Percentiles rank a stretch among this genome's conserved stretches.
These are phyloP conservation scores for Ceriops tagal DNA, from an alignment of 345 rosid genomes.

Conservation along the genomic window DNA sequence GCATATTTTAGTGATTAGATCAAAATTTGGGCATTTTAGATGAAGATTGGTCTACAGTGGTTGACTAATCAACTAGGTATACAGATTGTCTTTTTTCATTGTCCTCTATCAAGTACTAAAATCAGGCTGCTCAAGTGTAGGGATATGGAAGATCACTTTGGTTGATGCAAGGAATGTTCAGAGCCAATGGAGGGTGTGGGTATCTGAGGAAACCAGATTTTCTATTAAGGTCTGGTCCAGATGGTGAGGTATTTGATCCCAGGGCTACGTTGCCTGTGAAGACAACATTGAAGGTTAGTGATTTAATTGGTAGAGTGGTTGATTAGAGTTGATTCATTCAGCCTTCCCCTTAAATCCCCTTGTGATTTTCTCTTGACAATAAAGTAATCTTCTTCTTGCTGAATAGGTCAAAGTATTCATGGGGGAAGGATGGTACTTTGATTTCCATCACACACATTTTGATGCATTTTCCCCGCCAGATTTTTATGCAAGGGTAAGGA, in stretches of 20 bases:
- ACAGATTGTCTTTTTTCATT: neutral
- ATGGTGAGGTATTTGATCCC: slow-evolving; percentile 60
- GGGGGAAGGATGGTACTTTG: slow-evolving; percentile 91
- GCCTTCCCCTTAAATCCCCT: neutral
- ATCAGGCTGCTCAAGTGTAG: slow-evolving; percentile 30
- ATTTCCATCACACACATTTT: slow-evolving; percentile 71
- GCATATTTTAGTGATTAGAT: neutral
- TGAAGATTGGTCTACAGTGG: neutral
- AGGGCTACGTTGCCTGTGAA: slow-evolving; percentile 42
- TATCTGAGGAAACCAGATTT: slow-evolving; percentile 79
- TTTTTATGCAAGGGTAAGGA: slow-evolving; percentile 67
- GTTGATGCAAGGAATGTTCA: slow-evolving; percentile 95
- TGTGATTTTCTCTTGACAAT: neutral
- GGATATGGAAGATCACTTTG: slow-evolving; percentile 82
- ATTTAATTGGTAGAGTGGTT: neutral
- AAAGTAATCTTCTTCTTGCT: neutral
- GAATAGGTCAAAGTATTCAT: slow-evolving; percentile 69
- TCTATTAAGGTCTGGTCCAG: slow-evolving; percentile 38
- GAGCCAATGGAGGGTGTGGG: slow-evolving; percentile 90
- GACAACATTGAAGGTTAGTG: slow-evolving; percentile 65
- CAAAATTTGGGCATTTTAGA: neutral
- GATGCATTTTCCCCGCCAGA: slow-evolving; percentile 84
- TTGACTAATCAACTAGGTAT: neutral
- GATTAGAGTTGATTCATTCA: neutral
- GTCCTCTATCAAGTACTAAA: neutral